Base-by-base conservation (phyloP, 192 early-diverging fungal species). In the Podila minutissima region DNA sequence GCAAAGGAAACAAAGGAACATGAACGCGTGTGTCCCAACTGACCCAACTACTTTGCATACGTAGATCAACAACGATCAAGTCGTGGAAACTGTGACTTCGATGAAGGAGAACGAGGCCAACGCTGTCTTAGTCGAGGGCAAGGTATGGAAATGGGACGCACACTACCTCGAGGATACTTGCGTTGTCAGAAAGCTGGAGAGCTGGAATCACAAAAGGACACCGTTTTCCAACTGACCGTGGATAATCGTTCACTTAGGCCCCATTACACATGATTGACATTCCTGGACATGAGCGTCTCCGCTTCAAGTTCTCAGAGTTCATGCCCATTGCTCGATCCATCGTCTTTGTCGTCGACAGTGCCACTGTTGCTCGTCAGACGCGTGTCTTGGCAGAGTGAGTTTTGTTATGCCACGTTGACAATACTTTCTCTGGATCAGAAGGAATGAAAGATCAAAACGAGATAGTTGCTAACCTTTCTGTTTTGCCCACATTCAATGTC, bases 241-340 rank as follows among this genome's bases (percentile, higher is more conserved):
- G 0, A 15, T 12, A 46, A 46, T 17, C 41, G 41, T 46, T 46
- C 8, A 46, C 50, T 58, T 77, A 83, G 74, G 28, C 84, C 28
- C 70, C 85, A 46, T 62, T 90, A 17, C 88, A 91, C 38, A 63
- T 95, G 31, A 91, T 97, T 13, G 96, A 97, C 79, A 76, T 97
- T 26, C 96, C 96, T 11, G 96, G 96, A n/a, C 95, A 96, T 75
- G 92, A 94, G 69, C 93, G 92, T 64, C 86, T 94, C 22, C 87
- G 93, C 8, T 93, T 92, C 83, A 89, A 90, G 62, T 91, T 90
- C 37, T 79, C 89, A 58, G 91, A 95, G 49, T 92, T 90, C 74
- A 75, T 93, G 64, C 86, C 91, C 2, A 84, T 90, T 20, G 88
- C 95, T 2, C 86, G 87, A 32, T 90, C 88, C 26, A 79, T 96